Conservation (phyloP, 139 green algal genomes). For the Choricystis sp. region DNA sequence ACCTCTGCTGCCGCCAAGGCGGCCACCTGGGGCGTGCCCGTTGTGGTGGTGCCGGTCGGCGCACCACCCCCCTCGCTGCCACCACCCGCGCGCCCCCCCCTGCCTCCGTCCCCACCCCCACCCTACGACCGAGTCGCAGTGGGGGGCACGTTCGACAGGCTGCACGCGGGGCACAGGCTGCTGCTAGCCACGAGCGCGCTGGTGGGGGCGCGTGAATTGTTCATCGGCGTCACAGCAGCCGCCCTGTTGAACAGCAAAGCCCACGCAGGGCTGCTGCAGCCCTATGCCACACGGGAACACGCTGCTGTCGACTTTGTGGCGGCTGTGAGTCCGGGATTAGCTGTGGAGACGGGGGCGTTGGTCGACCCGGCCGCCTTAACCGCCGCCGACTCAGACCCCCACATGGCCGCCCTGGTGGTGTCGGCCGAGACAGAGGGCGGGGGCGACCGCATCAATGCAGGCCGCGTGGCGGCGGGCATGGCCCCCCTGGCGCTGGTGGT, state of each 20-base stretch:
- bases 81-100: too few species aligned
- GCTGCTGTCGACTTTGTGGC: constrained; percentile 41
- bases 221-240: constrained; percentile 65
- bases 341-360: constrained; percentile 36
- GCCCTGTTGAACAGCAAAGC: constrained; percentile 58
- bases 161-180: constrained; percentile 81
- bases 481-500: constrained; percentile 40
- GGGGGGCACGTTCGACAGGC: constrained; percentile 82
- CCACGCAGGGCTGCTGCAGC: constrained; percentile 48
- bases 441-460: constrained; percentile 50
- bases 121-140: constrained; percentile 36
- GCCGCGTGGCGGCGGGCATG: constrained; percentile 29
- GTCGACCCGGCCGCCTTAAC: constrained; percentile 41
- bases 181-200: constrained; percentile 65
- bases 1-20: too few species aligned
- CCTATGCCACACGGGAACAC: constrained; percentile 31
- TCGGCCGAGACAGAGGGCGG: constrained; percentile 62
- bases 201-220: constrained; percentile 26
- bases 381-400: constrained; percentile 49
- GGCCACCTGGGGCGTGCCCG: too few species aligned
- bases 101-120: neutral
- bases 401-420: constrained; percentile 74
- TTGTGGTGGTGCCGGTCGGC: too few species aligned
- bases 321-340: constrained; percentile 24
- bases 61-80: too few species aligned